These are phyloP conservation scores for Solanum medicagineum DNA, from an alignment of 257 asterid species.

Conservation along the genomic window DNA sequence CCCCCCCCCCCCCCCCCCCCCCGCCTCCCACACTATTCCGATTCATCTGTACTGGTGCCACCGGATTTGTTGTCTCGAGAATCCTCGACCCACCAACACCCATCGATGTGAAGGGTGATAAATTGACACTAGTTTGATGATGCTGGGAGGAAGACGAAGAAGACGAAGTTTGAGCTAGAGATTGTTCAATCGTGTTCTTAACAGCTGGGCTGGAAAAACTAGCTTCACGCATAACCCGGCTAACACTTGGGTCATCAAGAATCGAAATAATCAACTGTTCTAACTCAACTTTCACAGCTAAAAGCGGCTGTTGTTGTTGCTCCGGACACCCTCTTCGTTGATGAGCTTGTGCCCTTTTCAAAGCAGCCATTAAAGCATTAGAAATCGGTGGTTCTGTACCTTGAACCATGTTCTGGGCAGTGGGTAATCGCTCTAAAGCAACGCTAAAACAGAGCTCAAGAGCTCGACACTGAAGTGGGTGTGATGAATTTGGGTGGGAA, in stretches of 20 bases:
- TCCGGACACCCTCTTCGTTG: slow-evolving; percentile 85
- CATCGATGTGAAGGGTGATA: slow-evolving; percentile 1
- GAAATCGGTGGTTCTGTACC: slow-evolving; percentile 64
- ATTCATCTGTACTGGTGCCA: slow-evolving; percentile 11
- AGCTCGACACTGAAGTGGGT: slow-evolving; percentile 94
- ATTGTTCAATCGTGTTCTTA: slow-evolving; percentile 64
- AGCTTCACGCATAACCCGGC: slow-evolving; percentile 86
- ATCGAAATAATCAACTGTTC: slow-evolving; percentile 75
- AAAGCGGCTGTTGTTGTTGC: slow-evolving; percentile 83
- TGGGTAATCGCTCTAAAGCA: slow-evolving; percentile 73
- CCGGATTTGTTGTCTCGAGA: slow-evolving; percentile 11
- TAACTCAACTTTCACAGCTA: slow-evolving; percentile 82
- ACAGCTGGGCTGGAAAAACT: slow-evolving; percentile 87
- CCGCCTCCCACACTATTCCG: slow-evolving; percentile 15
- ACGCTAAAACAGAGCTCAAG: slow-evolving; percentile 84
- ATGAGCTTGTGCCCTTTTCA: slow-evolving; percentile 84
- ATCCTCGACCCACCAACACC: slow-evolving; percentile 20
- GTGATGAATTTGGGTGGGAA: slow-evolving; percentile 87
- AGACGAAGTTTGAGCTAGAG: slow-evolving; percentile 10
- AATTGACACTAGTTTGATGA: not conserved
- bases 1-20: slow-evolving; percentile 24
- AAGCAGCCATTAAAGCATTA: slow-evolving; percentile 80
- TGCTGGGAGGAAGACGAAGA: not conserved
- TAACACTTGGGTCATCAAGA: slow-evolving; percentile 81
- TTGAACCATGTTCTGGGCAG: slow-evolving; percentile 40